phyloP scores from a whole-genome alignment of 768 basidiomycete genomes.

The Trametes cubensis region DNA sequence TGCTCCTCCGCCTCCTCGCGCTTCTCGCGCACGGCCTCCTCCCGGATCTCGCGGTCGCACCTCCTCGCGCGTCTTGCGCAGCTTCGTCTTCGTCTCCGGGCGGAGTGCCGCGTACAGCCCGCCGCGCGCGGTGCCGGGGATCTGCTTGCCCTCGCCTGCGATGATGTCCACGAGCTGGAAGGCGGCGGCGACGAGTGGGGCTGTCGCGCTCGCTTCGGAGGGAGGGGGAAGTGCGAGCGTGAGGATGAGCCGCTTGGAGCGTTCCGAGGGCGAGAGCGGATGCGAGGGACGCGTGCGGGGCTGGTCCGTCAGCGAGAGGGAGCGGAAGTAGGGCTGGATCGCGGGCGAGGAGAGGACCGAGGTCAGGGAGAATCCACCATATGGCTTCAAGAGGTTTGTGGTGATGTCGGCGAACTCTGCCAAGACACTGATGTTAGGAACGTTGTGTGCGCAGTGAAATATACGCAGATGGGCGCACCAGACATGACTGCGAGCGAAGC shows the following conservation, averaged over 20 bases:
- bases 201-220: conserved; percentile 50
- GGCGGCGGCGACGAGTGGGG: conserved; percentile 63
- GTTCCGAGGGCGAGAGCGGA: conserved; percentile 51
- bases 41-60: conserved; percentile 68
- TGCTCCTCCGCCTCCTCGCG: conserved; percentile 74
- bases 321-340: conserved; percentile 78
- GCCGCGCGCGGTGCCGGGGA: conserved; percentile 21
- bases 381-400: conserved; percentile 69
- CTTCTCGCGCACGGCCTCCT: conserved; percentile 67
- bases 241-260: conserved; percentile 77
- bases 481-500: conserved; percentile 74
- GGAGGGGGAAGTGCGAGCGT: conserved; percentile 58
- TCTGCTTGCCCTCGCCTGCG: conserved; percentile 34
- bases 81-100: conserved; percentile 81
- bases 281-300: conserved; percentile 67
- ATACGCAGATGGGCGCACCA: conserved; percentile 41
- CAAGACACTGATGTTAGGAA: conserved; percentile 14
- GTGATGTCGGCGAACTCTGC: conserved; percentile 85
- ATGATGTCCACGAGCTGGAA: conserved; percentile 79
- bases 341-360: conserved; percentile 65
- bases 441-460: neutral
- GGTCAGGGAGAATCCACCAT: conserved; percentile 52
- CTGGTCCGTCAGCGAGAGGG: conserved; percentile 88
- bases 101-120: conserved; percentile 41
- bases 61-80: conserved; percentile 73